Evolutionary conservation across 2,329 filamentous ascomycete genomes (phyloP).

Genomic region (Botrytis byssoidea): DNA sequence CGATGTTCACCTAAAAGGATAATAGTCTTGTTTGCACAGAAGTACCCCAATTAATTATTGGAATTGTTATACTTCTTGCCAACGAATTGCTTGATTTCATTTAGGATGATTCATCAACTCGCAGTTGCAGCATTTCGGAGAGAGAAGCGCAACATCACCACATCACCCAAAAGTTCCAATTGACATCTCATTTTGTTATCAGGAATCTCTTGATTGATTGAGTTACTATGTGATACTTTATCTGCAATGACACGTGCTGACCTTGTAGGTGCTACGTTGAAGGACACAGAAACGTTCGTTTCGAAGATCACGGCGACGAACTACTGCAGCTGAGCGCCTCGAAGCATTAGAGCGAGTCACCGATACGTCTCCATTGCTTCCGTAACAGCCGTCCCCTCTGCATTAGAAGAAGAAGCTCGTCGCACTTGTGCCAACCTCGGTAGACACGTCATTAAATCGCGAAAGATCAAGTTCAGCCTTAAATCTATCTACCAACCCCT

Average conservation of each 20-base stretch:
- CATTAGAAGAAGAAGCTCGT: constrained; percentile 25
- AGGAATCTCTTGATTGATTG: constrained; percentile 27
- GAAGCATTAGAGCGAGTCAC: constrained; percentile 34
- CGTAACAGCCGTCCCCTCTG: constrained; percentile 30
- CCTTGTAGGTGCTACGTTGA: constrained; percentile 37
- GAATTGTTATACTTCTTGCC: constrained; percentile 11
- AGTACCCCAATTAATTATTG: background rate
- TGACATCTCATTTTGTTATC: constrained; percentile 32
- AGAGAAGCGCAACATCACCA: constrained; percentile 28
- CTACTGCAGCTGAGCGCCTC: constrained; percentile 40
- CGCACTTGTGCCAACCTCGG: constrained; percentile 37
- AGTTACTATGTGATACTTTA: constrained; percentile 35
- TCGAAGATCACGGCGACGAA: constrained; percentile 34
- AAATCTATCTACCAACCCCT: constrained; percentile 37
- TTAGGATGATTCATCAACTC: constrained; percentile 1
- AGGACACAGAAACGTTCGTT: constrained; percentile 38
- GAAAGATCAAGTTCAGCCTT: constrained; percentile 35
- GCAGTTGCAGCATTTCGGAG: constrained; percentile 25
- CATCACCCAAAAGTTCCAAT: constrained; percentile 21
- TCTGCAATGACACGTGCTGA: constrained; percentile 41
- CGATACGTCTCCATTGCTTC: constrained; percentile 26
- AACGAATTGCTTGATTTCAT: background rate
- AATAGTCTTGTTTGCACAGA: background rate
- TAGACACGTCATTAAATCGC: constrained; percentile 38
- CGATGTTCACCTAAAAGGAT: constrained; percentile 28